These are phyloP conservation scores for Mycosphaerella sp. DNA, from an alignment of 2,329 filamentous ascomycete species.

Conservation along the genomic window DNA sequence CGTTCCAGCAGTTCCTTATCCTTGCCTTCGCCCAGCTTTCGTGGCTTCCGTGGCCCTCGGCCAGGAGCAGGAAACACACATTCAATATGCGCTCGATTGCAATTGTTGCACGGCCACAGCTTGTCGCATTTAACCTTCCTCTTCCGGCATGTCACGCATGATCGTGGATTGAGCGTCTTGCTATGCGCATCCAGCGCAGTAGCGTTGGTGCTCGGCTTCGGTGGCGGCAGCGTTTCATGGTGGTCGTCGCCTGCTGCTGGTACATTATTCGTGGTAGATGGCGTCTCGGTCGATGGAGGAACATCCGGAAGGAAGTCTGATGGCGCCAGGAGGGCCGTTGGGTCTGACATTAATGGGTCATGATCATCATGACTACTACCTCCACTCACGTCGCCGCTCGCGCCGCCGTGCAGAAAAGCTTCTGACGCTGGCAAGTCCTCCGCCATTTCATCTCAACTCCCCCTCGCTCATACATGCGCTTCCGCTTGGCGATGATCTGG, in stretches of 20 bases:
- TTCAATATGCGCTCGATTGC: conserved; percentile 61
- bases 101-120: conserved; percentile 69
- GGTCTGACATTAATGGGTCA: conserved; percentile 7
- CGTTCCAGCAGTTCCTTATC: conserved; percentile 64
- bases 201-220: conserved; percentile 10
- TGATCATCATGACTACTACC: background rate
- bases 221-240: background rate
- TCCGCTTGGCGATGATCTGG: background rate
- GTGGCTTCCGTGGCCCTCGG: conserved; percentile 60
- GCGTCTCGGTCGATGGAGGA: conserved; percentile 21
- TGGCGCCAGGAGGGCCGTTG: conserved; percentile 16
- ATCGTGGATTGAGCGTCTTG: conserved; percentile 35
- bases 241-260: background rate
- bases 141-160: conserved; percentile 49
- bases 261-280: conserved; percentile 6
- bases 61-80: conserved; percentile 71
- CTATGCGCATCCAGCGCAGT: conserved; percentile 29
- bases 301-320: conserved; percentile 23
- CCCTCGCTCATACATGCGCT: background rate
- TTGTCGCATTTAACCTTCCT: conserved; percentile 74
- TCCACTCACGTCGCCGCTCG: background rate
- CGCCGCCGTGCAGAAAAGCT: background rate
- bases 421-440: conserved; percentile 5
- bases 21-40: conserved; percentile 55
- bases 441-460: background rate